Conservation (phyloP, 495 filamentous ascomycete species). For the Penicillium alfredii region DNA sequence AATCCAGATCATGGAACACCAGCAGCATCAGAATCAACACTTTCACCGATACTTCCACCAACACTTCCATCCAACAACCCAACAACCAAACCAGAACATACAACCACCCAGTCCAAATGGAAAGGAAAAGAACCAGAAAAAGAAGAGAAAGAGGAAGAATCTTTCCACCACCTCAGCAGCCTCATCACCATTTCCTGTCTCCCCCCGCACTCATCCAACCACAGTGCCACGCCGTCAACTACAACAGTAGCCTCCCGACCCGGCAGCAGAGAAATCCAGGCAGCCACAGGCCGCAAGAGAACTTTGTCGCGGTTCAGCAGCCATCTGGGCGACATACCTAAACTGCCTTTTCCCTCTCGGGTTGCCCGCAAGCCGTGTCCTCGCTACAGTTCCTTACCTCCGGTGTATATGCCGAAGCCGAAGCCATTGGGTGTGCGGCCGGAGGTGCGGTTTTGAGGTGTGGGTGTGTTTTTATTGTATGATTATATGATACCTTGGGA, state of each 20-base stretch:
- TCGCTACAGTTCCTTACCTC: constrained; percentile 20
- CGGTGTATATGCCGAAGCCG: constrained; percentile 5
- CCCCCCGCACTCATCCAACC: constrained; percentile 3
- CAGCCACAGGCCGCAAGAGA: constrained; percentile 10
- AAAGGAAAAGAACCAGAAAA: background rate
- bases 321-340: constrained; percentile 12
- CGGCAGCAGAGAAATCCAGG: background rate
- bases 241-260: constrained; percentile 1
- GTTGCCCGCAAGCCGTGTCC: constrained; percentile 6
- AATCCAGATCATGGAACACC: no score
- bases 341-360: constrained; percentile 6
- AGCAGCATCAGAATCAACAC: no score
- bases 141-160: constrained; percentile 15
- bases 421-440: constrained; percentile 12
- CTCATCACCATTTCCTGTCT: constrained; percentile 21
- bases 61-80: no score
- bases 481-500: background rate
- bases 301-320: constrained; percentile 17
- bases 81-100: no score
- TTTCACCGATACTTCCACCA: no score
- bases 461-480: background rate
- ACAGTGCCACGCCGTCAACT: constrained; percentile 1
- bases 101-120: no score
- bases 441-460: constrained; percentile 19
- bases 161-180: constrained; percentile 22